These are phyloP conservation scores for Phaeotremella fagi DNA, from an alignment of 768 basidiomycete species.

Conservation along the genomic window DNA sequence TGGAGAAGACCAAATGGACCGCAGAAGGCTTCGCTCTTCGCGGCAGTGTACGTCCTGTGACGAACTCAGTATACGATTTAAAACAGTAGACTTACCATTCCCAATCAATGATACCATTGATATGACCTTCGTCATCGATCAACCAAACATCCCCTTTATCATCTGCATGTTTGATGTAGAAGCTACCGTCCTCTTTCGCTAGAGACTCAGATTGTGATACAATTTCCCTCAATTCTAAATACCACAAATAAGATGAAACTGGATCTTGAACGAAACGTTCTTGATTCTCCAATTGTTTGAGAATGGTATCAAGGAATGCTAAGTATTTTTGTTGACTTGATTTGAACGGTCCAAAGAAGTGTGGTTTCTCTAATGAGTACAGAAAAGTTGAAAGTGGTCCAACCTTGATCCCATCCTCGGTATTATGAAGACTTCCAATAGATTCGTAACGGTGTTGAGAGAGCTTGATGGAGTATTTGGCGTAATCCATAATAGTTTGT, in stretches of 20 bases:
- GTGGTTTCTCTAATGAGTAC: not conserved
- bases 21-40: constrained; percentile 13
- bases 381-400: not conserved
- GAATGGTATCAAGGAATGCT: not conserved
- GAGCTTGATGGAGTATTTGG: not conserved
- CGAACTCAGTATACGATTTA: not conserved
- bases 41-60: constrained; percentile 8
- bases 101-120: not conserved
- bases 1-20: not conserved
- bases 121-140: not conserved
- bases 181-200: not conserved
- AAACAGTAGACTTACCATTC: not conserved
- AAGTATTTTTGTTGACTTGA: not conserved
- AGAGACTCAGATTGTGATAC: not conserved
- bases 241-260: not conserved
- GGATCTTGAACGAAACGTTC: not conserved
- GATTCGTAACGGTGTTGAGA: not conserved
- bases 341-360: constrained; percentile 6
- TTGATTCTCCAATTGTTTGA: not conserved
- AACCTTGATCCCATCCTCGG: not conserved
- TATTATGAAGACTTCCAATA: not conserved
- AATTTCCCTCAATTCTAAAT: not conserved
- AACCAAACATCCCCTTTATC: not conserved
- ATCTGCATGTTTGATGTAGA: constrained; percentile 3
- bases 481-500: not conserved